phyloP scores from a whole-genome alignment of 2,329 filamentous ascomycete genomes.

The Balansia obtecta region DNA sequence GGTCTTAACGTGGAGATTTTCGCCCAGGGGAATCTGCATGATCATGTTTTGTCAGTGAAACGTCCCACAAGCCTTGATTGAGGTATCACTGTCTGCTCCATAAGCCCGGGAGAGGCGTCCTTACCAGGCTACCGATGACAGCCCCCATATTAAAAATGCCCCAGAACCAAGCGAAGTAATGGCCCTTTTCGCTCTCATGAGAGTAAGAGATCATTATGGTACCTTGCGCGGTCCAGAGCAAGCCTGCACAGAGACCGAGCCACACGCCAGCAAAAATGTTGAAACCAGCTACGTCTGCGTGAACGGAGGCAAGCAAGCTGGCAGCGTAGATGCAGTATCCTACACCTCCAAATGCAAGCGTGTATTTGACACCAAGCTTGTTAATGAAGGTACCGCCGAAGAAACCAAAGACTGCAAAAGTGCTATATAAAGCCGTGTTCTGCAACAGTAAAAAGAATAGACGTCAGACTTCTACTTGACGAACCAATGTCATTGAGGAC shows the following conservation, averaged over 20 bases:
- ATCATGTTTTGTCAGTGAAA: background rate
- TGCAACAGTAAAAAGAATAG: background rate
- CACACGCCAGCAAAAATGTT: constrained; percentile 61
- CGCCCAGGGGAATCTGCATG: constrained; percentile 46
- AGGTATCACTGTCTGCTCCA: too few species aligned
- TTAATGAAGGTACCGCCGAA: constrained; percentile 68
- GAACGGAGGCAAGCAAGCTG: constrained; percentile 56
- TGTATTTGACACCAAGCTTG: constrained; percentile 53
- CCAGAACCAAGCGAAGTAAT: constrained; percentile 88
- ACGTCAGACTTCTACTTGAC: background rate
- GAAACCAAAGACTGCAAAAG: constrained; percentile 54
- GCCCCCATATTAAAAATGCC: constrained; percentile 88
- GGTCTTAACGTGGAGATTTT: constrained; percentile 48
- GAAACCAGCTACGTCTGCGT: constrained; percentile 32
- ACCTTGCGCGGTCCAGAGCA: constrained; percentile 74
- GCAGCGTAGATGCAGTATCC: constrained; percentile 65
- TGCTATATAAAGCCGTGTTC: constrained; percentile 58
- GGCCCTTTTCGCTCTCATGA: constrained; percentile 66
- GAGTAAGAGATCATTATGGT: constrained; percentile 89
- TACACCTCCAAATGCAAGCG: constrained; percentile 58
- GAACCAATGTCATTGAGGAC: too few species aligned
- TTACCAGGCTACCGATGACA: constrained; percentile 63
- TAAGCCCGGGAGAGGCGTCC: constrained; percentile 8
- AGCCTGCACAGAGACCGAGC: constrained; percentile 65
- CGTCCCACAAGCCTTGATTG: too few species aligned